Percentiles rank a stretch among this genome's conserved stretches.
phyloP scores from a whole-genome alignment of 1,139 yeast species.

The Geotrichum citri-aurantii region DNA sequence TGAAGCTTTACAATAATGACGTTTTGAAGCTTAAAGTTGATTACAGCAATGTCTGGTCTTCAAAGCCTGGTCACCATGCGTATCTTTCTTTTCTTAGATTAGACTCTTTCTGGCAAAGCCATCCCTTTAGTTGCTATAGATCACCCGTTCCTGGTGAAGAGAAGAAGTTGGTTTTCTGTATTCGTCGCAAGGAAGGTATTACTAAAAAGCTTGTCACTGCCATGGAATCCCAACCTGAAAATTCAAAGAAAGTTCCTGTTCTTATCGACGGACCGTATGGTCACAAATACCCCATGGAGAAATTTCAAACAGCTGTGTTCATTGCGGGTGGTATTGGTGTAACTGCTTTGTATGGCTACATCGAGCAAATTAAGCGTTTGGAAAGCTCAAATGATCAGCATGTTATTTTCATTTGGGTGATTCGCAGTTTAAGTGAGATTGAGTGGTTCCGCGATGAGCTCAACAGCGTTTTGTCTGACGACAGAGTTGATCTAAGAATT shows the following conservation, averaged over 20 bases:
- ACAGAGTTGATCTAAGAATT: slow-evolving; percentile 39
- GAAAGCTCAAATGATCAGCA: slow-evolving; percentile 29
- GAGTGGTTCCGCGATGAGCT: slow-evolving; percentile 51
- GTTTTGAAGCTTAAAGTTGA: slow-evolving; percentile 28
- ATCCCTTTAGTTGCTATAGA: slow-evolving; percentile 56
- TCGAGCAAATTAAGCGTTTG: slow-evolving; percentile 22
- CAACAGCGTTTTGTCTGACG: slow-evolving; percentile 29
- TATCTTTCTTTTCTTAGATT: slow-evolving; percentile 54
- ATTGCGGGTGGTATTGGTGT: slow-evolving; percentile 66
- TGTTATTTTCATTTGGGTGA: slow-evolving; percentile 48
- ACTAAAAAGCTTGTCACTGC: slow-evolving; percentile 23
- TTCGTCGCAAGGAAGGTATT: slow-evolving; percentile 34
- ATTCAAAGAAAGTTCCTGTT: slow-evolving; percentile 30
- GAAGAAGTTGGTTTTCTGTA: slow-evolving; percentile 31
- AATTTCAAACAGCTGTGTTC: slow-evolving; percentile 46
- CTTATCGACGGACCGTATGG: slow-evolving; percentile 59
- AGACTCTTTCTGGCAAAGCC: slow-evolving; percentile 48
- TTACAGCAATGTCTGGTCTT: slow-evolving; percentile 36
- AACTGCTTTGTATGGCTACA: slow-evolving; percentile 42
- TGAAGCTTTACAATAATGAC: slow-evolving; percentile 27
- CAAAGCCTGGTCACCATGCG: slow-evolving; percentile 53
- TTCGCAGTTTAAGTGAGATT: slow-evolving; percentile 43
- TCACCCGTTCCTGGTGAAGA: slow-evolving; percentile 25
- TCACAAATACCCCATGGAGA: slow-evolving; percentile 42
- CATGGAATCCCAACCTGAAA: slow-evolving; percentile 19